Conservation (phyloP, 257 asterid species). For the Asclepias syriaca region DNA sequence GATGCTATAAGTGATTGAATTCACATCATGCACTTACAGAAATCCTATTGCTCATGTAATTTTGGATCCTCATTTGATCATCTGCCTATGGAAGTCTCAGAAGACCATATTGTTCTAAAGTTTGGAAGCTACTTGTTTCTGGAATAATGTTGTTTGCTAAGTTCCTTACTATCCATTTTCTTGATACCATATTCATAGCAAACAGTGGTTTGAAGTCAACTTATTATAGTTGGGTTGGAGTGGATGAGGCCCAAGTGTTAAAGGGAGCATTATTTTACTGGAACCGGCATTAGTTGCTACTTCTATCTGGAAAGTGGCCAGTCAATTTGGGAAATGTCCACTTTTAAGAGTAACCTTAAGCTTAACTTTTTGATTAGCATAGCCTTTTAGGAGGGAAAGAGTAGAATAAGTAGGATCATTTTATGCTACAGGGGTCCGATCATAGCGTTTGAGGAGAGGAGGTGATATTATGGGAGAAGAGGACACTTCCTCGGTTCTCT, state of each 20-base stretch:
- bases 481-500: not conserved
- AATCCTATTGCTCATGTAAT: not conserved
- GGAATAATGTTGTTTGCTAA: not conserved
- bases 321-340: not conserved
- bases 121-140: not conserved
- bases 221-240: not conserved
- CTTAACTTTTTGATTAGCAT: not conserved
- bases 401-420: not conserved
- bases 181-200: not conserved
- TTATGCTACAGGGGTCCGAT: not conserved
- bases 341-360: not conserved
- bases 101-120: not conserved
- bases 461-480: not conserved
- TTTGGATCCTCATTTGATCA: not conserved
- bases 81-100: not conserved
- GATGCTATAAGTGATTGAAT: not conserved
- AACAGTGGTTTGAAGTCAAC: not conserved
- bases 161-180: not conserved
- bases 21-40: not conserved
- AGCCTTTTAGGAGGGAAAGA: not conserved
- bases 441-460: not conserved
- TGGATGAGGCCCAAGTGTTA: not conserved
- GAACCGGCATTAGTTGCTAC: not conserved
- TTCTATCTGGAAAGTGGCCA: not conserved
- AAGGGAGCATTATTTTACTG: not conserved